phyloP scores from a whole-genome alignment of 768 basidiomycete species.

The Mycena vitilis region DNA sequence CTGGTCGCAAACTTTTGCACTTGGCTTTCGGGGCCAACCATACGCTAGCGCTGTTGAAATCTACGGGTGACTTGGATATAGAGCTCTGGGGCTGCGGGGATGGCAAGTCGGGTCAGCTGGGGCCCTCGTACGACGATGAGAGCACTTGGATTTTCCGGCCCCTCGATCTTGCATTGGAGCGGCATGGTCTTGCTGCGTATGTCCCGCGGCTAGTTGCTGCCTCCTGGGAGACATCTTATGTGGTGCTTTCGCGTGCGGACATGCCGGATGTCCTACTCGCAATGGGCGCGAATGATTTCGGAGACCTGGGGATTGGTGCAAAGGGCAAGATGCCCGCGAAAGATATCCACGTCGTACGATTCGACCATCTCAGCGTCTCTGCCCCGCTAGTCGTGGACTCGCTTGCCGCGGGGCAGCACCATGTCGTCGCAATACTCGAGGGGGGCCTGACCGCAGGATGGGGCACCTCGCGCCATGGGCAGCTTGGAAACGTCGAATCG shows the following conservation, averaged over 20 bases:
- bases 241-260: constrained; percentile 63
- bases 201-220: constrained; percentile 64
- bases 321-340: constrained; percentile 31
- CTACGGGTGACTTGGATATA: constrained; percentile 33
- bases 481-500: constrained; percentile 64
- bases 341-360: constrained; percentile 54
- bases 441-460: constrained; percentile 70
- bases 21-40: constrained; percentile 85
- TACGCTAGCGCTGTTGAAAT: constrained; percentile 72
- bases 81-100: constrained; percentile 85
- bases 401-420: constrained; percentile 76
- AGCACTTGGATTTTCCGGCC: constrained; percentile 56
- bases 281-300: constrained; percentile 89
- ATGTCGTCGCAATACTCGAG: constrained; percentile 66
- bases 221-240: constrained; percentile 88
- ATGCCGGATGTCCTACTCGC: constrained; percentile 71
- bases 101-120: constrained; percentile 78
- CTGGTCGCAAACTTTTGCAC: constrained; percentile 50
- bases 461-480: constrained; percentile 89
- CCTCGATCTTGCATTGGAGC: constrained; percentile 55
- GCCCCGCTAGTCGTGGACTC: constrained; percentile 51
- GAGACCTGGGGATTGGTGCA: constrained; percentile 74
- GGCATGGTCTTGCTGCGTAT: constrained; percentile 54
- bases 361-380: constrained; percentile 51
- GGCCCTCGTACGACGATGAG: constrained; percentile 50